Percentiles rank a stretch among this genome's conserved stretches.
phyloP scores from a whole-genome alignment of 495 filamentous ascomycete genomes.

The Podospora bellae-mahoneyi region DNA sequence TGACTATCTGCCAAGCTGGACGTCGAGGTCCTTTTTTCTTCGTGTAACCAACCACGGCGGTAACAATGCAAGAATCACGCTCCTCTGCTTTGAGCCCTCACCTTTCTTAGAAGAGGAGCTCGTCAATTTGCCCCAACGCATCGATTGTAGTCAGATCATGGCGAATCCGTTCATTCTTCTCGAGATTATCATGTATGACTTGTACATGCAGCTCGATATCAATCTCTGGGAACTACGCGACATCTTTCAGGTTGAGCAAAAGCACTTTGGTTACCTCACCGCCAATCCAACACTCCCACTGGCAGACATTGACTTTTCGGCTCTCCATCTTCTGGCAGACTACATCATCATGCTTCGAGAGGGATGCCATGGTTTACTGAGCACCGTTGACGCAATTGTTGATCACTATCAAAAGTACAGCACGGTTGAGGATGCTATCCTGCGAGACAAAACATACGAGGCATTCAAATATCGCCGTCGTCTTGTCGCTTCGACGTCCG shows the following conservation, averaged over 20 bases:
- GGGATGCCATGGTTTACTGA: background rate
- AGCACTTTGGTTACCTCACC: conserved; percentile 1
- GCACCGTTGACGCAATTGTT: background rate
- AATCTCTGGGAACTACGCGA: background rate
- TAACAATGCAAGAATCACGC: background rate
- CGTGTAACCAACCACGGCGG: background rate
- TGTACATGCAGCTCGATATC: conserved; percentile 3
- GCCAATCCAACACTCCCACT: background rate
- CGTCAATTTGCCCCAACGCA: background rate
- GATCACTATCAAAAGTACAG: background rate
- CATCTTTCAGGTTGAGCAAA: conserved; percentile 3
- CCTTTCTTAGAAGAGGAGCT: conserved; percentile 1
- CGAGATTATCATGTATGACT: background rate
- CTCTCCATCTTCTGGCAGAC: conserved; percentile 1
- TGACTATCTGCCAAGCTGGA: conserved; percentile 1
- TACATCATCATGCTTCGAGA: conserved; percentile 7
- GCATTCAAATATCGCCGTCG: background rate
- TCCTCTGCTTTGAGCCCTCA: background rate
- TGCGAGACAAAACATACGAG: background rate
- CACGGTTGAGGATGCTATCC: background rate
- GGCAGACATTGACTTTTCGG: conserved; percentile 6
- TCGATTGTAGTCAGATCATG: background rate
- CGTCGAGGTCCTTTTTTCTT: background rate
- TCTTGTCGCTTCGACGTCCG: background rate
- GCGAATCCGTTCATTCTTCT: background rate